Conservation (phyloP, 2,329 filamentous ascomycete species). For the Pseudocercospora crystallina region DNA sequence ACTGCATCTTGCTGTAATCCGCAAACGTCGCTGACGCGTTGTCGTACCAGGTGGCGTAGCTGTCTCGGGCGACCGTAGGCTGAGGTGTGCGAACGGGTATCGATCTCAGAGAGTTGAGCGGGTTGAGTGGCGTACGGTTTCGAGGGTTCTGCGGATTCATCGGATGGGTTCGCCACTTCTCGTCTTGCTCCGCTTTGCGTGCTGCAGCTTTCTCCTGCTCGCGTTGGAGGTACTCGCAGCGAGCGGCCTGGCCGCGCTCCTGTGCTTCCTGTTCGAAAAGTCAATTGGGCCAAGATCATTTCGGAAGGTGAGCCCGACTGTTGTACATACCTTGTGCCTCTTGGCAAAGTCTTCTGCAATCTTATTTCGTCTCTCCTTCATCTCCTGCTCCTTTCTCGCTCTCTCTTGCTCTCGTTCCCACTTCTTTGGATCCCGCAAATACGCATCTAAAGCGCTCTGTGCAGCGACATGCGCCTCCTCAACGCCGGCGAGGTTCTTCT, state of each 20-base stretch:
- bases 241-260: neutral
- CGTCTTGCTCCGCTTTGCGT: neutral
- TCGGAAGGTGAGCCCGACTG: neutral
- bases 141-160: neutral
- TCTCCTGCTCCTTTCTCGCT: neutral
- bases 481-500: neutral
- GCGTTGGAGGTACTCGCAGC: neutral
- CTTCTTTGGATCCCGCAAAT: conserved; percentile 1
- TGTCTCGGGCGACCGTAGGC: neutral
- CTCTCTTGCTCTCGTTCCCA: neutral
- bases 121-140: neutral
- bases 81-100: neutral
- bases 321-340: neutral
- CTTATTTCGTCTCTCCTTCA: neutral
- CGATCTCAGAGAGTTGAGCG: neutral
- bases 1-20: conserved; percentile 5
- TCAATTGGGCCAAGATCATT: too few relatives aligned
- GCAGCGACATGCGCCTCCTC: neutral
- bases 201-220: neutral
- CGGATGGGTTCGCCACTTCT: neutral
- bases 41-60: conserved; percentile 10
- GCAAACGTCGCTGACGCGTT: conserved; percentile 7
- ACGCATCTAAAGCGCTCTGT: conserved; percentile 1
- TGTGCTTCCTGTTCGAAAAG: neutral
- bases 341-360: neutral